Conservation (phyloP, 164 flowering plant genomes). For the Nymphaea thermarum region DNA sequence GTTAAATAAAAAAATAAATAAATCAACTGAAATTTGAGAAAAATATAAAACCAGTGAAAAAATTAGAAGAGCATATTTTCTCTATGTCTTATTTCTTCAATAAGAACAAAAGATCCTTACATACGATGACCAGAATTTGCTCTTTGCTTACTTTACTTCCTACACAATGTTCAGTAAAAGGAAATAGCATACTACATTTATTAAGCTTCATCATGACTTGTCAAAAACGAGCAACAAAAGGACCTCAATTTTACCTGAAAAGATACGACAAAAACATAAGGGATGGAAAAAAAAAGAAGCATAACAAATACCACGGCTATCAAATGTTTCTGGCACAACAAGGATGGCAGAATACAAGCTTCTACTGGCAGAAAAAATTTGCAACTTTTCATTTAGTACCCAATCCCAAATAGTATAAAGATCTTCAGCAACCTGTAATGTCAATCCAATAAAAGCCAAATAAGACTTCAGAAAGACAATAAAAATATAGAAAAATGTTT, state of each 20-base stretch:
- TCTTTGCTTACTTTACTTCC: too few relatives aligned
- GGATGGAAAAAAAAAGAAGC: background rate
- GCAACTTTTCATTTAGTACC: conserved; percentile 75
- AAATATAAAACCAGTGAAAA: background rate
- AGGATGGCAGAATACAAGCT: conserved; percentile 65
- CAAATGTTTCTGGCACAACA: conserved; percentile 93
- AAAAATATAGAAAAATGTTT: background rate
- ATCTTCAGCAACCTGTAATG: conserved; percentile 71
- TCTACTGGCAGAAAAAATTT: conserved; percentile 54
- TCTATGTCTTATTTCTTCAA: too few relatives aligned
- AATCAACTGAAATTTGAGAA: background rate
- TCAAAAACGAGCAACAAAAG: too few relatives aligned
- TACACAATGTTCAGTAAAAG: too few relatives aligned
- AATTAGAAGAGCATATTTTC: too few relatives aligned
- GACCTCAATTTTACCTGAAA: too few relatives aligned
- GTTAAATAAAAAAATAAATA: background rate
- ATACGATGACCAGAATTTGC: too few relatives aligned
- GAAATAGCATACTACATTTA: too few relatives aligned
- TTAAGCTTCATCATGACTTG: too few relatives aligned
- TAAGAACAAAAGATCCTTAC: too few relatives aligned
- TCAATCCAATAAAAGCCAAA: too few relatives aligned
- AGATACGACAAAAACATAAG: background rate
- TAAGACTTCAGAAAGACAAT: background rate
- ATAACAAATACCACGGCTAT: conserved; percentile 61
- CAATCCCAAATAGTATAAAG: conserved; percentile 87